Base-by-base conservation (phyloP, 805 yeast genomes). In the Cyberlindnera suaveolens region DNA sequence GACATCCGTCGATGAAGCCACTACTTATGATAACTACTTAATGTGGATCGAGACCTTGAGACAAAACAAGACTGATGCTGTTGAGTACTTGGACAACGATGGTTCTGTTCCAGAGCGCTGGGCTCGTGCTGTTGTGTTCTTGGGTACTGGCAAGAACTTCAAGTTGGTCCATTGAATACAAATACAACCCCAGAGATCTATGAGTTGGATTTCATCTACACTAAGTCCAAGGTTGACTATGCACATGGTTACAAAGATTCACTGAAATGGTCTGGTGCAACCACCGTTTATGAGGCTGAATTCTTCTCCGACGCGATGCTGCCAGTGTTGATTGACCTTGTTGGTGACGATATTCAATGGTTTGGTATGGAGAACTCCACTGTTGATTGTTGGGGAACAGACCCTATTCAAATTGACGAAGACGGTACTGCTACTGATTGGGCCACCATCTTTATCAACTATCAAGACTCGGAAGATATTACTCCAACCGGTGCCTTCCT, bases 31-130 rank as follows among this genome's bases (percentile, higher is more conserved):
- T 33, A 55, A 55, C 48, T 55, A 44, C 38, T 33, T 50, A 19
- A 47, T 52, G 42, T 55, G 59, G 59, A 42, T 55, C 17, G 59
- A 55, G 44, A 38, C 45, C 1, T 34, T 57, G 29, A 43, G 51
- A 34, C 62, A 61, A 42, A 57, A 57, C 50, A 57, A 58, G 42
- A 52, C 62, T 3, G 60, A 49, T 42, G 62, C 60, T 16, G 17
- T 54, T 11, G 36, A 26, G 4, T 56, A 47, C 43, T 43, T 58
- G 44, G 61, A 57, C 38, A 31, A 33, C 23, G 41, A 51, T 31
- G 52, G 49, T 18, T 45, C 48, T 3, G 38, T 42, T 14, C 62
- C 61, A 29, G 52, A 41, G 8, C 48, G 53, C 36, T 50, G 49
- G 29, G 59, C 59, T 31, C 44, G 42, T 26, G 56, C 57, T 6